Conservation (phyloP, 2,329 filamentous ascomycete species). For the Colletotrichum noveboracense region DNA sequence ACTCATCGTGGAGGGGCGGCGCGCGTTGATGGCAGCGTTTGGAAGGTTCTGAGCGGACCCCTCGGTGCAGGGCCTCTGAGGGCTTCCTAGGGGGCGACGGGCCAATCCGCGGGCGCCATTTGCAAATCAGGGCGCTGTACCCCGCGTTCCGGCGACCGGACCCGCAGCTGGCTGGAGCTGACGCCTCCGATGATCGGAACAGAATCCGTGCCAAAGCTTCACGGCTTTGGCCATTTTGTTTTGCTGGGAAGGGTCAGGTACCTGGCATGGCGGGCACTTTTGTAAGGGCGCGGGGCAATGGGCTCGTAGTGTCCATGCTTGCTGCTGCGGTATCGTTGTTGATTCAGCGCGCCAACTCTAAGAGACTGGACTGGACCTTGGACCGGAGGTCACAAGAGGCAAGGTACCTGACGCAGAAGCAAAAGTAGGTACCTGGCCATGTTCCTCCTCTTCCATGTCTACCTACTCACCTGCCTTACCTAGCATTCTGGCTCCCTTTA, state of each 20-base stretch:
- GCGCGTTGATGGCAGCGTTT: neutral
- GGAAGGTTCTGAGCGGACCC: slow-evolving; percentile 8
- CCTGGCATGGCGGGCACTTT: slow-evolving; percentile 7
- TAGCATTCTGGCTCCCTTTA: neutral
- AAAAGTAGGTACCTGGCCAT: neutral
- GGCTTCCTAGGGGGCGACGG: neutral
- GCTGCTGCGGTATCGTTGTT: neutral
- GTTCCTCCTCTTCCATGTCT: neutral
- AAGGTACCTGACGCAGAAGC: neutral
- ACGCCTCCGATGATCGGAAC: slow-evolving; percentile 37
- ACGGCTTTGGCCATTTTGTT: neutral
- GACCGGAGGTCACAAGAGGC: neutral
- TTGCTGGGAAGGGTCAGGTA: neutral
- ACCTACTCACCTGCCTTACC: neutral
- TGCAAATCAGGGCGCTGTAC: slow-evolving; percentile 36
- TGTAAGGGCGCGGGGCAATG: neutral
- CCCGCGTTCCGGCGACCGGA: slow-evolving; percentile 43
- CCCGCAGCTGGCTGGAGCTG: slow-evolving; percentile 13
- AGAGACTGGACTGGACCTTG: neutral
- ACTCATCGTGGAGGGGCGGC: neutral
- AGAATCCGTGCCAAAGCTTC: slow-evolving; percentile 9
- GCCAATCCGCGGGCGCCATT: slow-evolving; percentile 33
- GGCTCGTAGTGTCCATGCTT: neutral
- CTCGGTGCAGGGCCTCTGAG: slow-evolving; percentile 6
- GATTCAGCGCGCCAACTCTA: slow-evolving; percentile 1